Percentiles rank a stretch among this genome's conserved stretches.
These are phyloP conservation scores for Podaxis sp. DNA, from an alignment of 768 basidiomycete species.

Conservation along the genomic window DNA sequence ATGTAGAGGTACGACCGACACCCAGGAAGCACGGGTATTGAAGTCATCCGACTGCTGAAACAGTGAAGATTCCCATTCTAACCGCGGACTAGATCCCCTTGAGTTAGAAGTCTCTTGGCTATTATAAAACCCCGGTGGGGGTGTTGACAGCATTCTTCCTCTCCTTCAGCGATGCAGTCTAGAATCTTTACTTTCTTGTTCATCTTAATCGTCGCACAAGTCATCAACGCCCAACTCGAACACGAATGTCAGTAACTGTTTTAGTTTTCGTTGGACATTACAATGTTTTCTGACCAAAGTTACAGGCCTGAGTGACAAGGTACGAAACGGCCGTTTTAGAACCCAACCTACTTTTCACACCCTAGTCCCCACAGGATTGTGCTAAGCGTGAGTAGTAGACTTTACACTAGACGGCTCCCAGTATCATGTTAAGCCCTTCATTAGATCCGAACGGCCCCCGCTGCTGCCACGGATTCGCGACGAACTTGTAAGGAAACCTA, in stretches of 20 bases:
- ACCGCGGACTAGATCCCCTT: too few species aligned
- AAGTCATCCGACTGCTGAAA: too few species aligned
- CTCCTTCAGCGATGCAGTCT: background rate
- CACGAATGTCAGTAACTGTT: background rate
- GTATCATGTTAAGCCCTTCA: background rate
- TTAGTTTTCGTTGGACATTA: too few species aligned
- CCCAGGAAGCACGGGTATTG: too few species aligned
- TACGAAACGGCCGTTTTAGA: background rate
- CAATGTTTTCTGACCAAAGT: too few species aligned
- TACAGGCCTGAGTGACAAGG: slow-evolving; percentile 1
- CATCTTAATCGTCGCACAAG: background rate
- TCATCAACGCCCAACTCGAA: background rate
- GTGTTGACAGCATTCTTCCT: background rate
- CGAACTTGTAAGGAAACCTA: background rate
- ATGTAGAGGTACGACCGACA: too few species aligned
- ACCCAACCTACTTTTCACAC: background rate
- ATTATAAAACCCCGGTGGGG: too few species aligned
- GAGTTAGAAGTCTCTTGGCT: too few species aligned
- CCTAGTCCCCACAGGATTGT: background rate
- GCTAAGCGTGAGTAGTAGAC: background rate
- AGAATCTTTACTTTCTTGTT: background rate
- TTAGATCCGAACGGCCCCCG: slow-evolving; percentile 1
- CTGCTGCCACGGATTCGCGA: slow-evolving; percentile 11
- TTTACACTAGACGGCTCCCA: background rate
- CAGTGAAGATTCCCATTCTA: too few species aligned